Evolutionary conservation across 352 stramenopile species (phyloP).

Genomic region (Globisporangium middletonii): DNA sequence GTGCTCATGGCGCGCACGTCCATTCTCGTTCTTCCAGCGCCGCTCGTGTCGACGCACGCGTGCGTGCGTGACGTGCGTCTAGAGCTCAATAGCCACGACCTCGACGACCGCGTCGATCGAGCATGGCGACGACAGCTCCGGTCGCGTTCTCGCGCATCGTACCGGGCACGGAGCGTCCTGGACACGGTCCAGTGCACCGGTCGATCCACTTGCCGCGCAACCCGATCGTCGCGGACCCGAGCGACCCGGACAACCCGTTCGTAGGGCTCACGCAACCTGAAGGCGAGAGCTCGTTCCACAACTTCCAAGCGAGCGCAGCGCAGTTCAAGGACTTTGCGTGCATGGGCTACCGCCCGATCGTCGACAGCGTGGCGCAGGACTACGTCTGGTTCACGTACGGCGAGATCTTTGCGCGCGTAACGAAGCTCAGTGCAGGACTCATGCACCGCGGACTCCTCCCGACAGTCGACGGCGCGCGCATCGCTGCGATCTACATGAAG

Average conservation of each 20-base stretch:
- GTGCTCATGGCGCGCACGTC: no score
- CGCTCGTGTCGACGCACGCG: no score
- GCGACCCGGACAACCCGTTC: slow-evolving; percentile 26
- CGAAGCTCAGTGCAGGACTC: slow-evolving; percentile 34
- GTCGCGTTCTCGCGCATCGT: slow-evolving; percentile 41
- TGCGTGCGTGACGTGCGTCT: no score
- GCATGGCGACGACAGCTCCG: slow-evolving; percentile 28
- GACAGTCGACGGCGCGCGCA: slow-evolving; percentile 27
- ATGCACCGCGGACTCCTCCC: slow-evolving; percentile 40
- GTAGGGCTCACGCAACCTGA: slow-evolving; percentile 33
- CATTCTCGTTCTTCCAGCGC: no score
- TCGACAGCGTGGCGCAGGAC: slow-evolving; percentile 19
- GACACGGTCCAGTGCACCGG: slow-evolving; percentile 41
- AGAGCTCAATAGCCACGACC: neutral
- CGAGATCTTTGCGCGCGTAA: slow-evolving; percentile 25
- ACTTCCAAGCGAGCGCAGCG: slow-evolving; percentile 26
- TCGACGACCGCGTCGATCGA: neutral
- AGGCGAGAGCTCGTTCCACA: slow-evolving; percentile 42
- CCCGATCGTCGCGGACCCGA: slow-evolving; percentile 26
- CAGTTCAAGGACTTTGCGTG: slow-evolving; percentile 26
- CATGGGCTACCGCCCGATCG: slow-evolving; percentile 33
- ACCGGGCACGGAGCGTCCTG: slow-evolving; percentile 30
- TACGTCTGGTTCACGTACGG: slow-evolving; percentile 62
- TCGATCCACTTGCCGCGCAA: slow-evolving; percentile 19
- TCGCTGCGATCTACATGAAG: slow-evolving; percentile 94